Base-by-base conservation (phyloP, 2,329 filamentous ascomycete species). In the Fusarium nurragi region DNA sequence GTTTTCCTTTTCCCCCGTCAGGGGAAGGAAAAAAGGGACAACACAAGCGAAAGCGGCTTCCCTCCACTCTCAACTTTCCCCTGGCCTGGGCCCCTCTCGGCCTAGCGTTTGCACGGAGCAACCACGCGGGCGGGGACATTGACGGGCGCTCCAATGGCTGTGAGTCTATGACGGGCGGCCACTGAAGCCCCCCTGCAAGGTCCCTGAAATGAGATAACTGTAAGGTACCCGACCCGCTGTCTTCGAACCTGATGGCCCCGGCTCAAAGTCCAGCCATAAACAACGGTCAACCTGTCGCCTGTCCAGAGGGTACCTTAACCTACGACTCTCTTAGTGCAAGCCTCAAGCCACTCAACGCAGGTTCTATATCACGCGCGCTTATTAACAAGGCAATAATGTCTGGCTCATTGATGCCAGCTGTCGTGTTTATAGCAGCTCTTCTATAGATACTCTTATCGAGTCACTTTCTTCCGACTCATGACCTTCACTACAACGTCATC, bases 131-230 rank as follows among this genome's bases (percentile, higher is more conserved):
- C 51, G 44, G 56, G 61, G 57, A 43, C 39, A 34, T 18, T 61
- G 43, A 50, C 50, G 65, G 62, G 32, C 32, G n/a, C 32, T 16
- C 32, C 32, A 34, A 34, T 34, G n/a, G n/a, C 16, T n/a, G 32
- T 11, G 32, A 9, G 16, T 34, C 32, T 34, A 34, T 34, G 32
- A 34, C 32, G 32, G 32, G 16, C 32, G 50, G 44, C 34, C 38
- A 25, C 32, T 30, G 23, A n/a, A 30, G 21, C 32, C 63, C 63
- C 63, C 49, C 54, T 60, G 60, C 54, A 25, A 52, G 61, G 64
- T 67, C 64, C 64, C 64, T 66, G 58, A 66, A 66, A 66, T 66
- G 64, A 67, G 53, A 40, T 60, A 45, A 50, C 38, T 67, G 64
- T 45, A 67, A 67, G 64, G 64, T 67, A 67, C 64, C 54, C 59